A percentile compares a stretch with the other conserved stretches of the same genome.
phyloP scores from a whole-genome alignment of 2,329 filamentous ascomycete species.

The Diaporthe velutina region DNA sequence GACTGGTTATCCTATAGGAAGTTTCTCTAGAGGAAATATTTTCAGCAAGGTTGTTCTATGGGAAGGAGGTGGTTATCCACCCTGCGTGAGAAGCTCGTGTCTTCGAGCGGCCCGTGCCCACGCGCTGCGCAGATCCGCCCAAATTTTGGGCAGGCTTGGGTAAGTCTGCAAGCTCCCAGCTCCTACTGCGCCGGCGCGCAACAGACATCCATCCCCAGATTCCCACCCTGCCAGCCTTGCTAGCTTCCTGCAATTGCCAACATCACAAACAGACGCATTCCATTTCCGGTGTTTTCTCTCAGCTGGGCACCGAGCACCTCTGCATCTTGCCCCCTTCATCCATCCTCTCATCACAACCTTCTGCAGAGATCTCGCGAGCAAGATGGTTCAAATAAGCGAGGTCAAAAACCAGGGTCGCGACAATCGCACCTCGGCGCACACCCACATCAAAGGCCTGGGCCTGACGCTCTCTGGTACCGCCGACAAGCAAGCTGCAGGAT shows the following conservation, averaged over 20 bases:
- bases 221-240: slow-evolving; percentile 33
- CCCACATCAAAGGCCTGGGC: slow-evolving; percentile 96
- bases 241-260: slow-evolving; percentile 29
- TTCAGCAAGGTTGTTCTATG: too few relatives aligned
- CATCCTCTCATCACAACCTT: neutral
- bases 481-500: slow-evolving; percentile 83
- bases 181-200: neutral
- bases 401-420: slow-evolving; percentile 95
- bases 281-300: neutral
- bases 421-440: slow-evolving; percentile 95
- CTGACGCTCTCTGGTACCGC: slow-evolving; percentile 88
- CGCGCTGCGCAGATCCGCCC: slow-evolving; percentile 14
- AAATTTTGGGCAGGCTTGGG: slow-evolving; percentile 34
- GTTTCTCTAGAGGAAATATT: too few relatives aligned
- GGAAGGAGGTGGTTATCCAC: neutral
- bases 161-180: slow-evolving; percentile 21
- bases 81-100: neutral
- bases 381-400: slow-evolving; percentile 92
- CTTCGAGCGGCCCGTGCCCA: slow-evolving; percentile 27
- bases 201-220: slow-evolving; percentile 27
- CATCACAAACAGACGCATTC: slow-evolving; percentile 35
- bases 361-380: slow-evolving; percentile 48
- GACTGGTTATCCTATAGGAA: too few relatives aligned
- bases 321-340: neutral
- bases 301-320: neutral